phyloP scores from a whole-genome alignment of 441 rosid species.

The Erysimum cheiri region DNA sequence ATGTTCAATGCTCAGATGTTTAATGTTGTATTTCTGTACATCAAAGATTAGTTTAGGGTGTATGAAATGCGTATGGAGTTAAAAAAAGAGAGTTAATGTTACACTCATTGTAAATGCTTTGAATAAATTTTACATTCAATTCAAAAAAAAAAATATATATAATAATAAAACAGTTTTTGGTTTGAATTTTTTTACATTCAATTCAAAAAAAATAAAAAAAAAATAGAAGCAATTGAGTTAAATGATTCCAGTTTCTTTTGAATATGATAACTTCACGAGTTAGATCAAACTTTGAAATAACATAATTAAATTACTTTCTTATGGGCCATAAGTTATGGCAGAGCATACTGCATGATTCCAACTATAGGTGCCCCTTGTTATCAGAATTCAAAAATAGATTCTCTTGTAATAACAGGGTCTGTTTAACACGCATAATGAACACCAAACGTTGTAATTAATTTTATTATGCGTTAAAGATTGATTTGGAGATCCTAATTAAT shows the following conservation, averaged over 20 bases:
- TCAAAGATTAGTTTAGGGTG: conserved; percentile 25
- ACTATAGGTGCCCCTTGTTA: conserved; percentile 2
- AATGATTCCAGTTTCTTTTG: conserved; percentile 15
- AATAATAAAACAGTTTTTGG: too few relatives aligned
- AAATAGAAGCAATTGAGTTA: too few relatives aligned
- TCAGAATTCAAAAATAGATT: conserved; percentile 5
- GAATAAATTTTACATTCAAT: too few relatives aligned
- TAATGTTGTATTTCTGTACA: conserved; percentile 4
- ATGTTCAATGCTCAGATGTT: conserved; percentile 4
- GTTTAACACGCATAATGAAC: neutral
- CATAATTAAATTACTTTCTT: neutral
- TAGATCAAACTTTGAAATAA: conserved; percentile 1
- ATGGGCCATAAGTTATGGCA: too few relatives aligned
- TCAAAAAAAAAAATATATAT: too few relatives aligned
- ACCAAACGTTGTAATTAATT: neutral
- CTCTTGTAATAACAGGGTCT: neutral
- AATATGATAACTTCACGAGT: conserved; percentile 8
- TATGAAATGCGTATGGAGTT: neutral
- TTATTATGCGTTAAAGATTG: neutral
- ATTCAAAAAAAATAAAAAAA: too few relatives aligned
- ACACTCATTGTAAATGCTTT: too few relatives aligned
- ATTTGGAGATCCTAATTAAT: neutral
- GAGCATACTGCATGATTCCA: neutral
- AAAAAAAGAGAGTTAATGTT: too few relatives aligned
- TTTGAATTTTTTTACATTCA: too few relatives aligned